Base-by-base conservation (phyloP, 768 basidiomycete genomes). In the Trichaptum fuscoviolaceum region DNA sequence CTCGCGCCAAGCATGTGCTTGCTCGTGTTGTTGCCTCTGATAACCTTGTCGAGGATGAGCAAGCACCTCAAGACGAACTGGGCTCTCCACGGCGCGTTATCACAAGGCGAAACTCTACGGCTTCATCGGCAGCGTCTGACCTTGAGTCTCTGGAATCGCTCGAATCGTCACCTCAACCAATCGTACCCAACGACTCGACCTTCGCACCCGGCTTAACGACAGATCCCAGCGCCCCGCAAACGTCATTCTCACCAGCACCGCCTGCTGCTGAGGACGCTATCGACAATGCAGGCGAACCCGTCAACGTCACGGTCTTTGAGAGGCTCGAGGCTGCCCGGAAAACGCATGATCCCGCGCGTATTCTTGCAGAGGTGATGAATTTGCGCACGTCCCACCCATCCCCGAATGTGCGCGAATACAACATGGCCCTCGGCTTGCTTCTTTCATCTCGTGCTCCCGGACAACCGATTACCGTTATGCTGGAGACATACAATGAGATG, bases 401-500 rank as follows among this genome's bases (percentile, higher is more conserved):
- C 17, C 81, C 85, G 42, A 77, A 79, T 2, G 74, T 85, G 25
- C 70, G 76, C 26, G 83, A 87, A 24, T 92, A 87, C 78, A 93
- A 93, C 70, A 73, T 79, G 35, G 87, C 87, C 6, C 76, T 95
- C 24, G 72, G 80, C 0, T 86, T 85, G 0, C 75, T 94, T 2
- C 71, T 79, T 42, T 71, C 75, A 35, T 77, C 82, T 63, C 82
- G 88, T 69, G 58, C 65, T 20, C 65, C 73, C 10, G 87, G 87
- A 8, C 84, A 85, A 68, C 84, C 87, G 7, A 80, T 92, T 34
- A 75, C 81, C 0, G 72, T 82, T 57, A 76, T 93, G 42, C 74
- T 91, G 64, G 84, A 87, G 62, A 82, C 87, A 1, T 96, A 95
- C 78, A 85, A 92, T 69, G 80, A 85, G 62, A 86, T 96, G 82